Evolutionary conservation across 352 stramenopile species (phyloP).

Genomic region (Pythium sukuiense): DNA sequence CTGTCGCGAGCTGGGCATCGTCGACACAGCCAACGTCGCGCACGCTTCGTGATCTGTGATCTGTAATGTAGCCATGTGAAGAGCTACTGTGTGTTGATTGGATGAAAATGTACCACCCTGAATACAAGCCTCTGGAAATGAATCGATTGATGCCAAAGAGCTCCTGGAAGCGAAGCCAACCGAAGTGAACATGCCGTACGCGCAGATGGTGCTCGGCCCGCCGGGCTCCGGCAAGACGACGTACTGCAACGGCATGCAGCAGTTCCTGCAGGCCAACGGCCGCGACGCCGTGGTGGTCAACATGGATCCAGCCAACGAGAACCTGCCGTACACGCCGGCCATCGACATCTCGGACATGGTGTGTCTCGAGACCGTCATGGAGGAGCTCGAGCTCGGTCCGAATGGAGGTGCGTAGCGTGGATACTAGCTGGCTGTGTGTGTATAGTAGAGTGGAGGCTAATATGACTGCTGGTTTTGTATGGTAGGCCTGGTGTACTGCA

Average conservation of each 20-base stretch:
- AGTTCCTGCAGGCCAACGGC: conserved; percentile 80
- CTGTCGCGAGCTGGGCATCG: conserved; percentile 63
- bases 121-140: not conserved
- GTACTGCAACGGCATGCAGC: conserved; percentile 98
- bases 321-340: conserved; percentile 70
- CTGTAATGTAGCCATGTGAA: conserved; percentile 13
- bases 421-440: not conserved
- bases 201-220: conserved; percentile 72
- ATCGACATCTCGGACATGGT: conserved; percentile 97
- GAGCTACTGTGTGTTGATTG: conserved; percentile 7
- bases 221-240: conserved; percentile 96
- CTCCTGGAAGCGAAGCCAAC: not conserved
- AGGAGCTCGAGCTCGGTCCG: conserved; percentile 94
- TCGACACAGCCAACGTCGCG: conserved; percentile 34
- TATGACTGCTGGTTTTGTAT: not conserved
- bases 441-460: not conserved
- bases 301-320: conserved; percentile 98
- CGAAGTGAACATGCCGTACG: conserved; percentile 60
- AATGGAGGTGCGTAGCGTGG: conserved; percentile 85
- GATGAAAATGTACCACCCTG: not conserved
- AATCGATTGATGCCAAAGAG: not conserved
- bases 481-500: conserved; percentile 96
- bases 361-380: conserved; percentile 93
- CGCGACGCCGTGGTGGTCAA: conserved; percentile 93
- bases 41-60: not conserved